Conservation (phyloP, 306 rosid species). For the Benincasa hispida region DNA sequence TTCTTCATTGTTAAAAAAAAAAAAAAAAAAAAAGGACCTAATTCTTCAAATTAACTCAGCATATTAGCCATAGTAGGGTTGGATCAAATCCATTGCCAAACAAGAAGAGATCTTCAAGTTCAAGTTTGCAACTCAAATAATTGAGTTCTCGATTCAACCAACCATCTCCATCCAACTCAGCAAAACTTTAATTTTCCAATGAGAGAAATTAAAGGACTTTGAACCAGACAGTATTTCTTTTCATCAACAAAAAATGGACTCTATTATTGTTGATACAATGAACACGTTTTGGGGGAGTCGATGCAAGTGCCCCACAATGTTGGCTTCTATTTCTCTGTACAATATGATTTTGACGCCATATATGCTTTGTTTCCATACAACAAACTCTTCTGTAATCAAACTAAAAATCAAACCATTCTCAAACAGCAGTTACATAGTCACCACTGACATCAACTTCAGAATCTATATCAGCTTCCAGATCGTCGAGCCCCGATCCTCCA, state of each 20-base stretch:
- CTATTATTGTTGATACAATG: background rate
- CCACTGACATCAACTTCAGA: conserved; percentile 35
- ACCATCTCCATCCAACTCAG: background rate
- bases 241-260: background rate
- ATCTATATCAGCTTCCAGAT: conserved; percentile 36
- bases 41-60: too few species aligned
- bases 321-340: background rate
- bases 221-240: background rate
- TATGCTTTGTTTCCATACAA: background rate
- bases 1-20: too few species aligned
- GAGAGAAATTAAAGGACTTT: background rate
- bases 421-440: conserved; percentile 12
- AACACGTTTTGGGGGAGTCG: background rate
- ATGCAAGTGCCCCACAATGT: background rate
- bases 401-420: background rate
- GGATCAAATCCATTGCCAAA: background rate
- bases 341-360: background rate
- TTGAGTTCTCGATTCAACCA: background rate
- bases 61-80: background rate
- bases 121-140: background rate
- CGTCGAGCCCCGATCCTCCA: conserved; percentile 24
- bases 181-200: background rate
- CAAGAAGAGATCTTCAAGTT: background rate
- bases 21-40: too few species aligned
- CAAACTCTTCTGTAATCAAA: background rate